Evolutionary conservation across 2,329 filamentous ascomycete genomes (phyloP).

Genomic region (Claviceps capensis): DNA sequence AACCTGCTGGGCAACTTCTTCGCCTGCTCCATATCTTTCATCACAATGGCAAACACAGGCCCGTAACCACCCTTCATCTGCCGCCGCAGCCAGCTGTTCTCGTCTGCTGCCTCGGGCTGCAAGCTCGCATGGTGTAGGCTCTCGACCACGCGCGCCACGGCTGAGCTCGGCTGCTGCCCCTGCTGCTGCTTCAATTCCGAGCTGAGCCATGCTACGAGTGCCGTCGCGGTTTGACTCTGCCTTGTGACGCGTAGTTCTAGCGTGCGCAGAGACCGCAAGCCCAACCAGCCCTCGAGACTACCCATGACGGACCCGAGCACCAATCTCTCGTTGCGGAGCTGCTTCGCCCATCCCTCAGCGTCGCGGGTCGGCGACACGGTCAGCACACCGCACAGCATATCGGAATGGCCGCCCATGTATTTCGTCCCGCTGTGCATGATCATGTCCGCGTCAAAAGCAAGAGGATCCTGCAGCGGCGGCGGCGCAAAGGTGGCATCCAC

Average conservation of each 20-base stretch:
- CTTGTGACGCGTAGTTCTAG: conserved; percentile 68
- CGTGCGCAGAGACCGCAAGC: conserved; percentile 72
- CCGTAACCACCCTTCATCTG: conserved; percentile 92
- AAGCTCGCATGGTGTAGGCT: conserved; percentile 65
- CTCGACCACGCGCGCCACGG: conserved; percentile 40
- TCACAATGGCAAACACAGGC: conserved; percentile 68
- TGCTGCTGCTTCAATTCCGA: conserved; percentile 24
- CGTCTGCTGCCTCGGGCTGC: conserved; percentile 47
- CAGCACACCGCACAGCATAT: conserved; percentile 80
- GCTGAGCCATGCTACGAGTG: conserved; percentile 60
- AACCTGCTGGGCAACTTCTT: conserved; percentile 63
- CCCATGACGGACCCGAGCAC: conserved; percentile 76
- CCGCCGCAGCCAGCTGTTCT: conserved; percentile 56
- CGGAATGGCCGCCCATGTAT: conserved; percentile 90
- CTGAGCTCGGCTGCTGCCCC: conserved; percentile 15
- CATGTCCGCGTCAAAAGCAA: conserved; percentile 65
- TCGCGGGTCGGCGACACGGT: conserved; percentile 41
- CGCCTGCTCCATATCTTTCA: conserved; percentile 48
- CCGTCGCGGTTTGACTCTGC: conserved; percentile 58
- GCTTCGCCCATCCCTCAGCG: conserved; percentile 34
- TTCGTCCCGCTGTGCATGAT: conserved; percentile 92
- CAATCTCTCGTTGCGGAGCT: conserved; percentile 55
- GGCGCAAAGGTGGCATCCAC: conserved; percentile 91
- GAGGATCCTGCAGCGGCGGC: conserved; percentile 78
- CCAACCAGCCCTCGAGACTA: conserved; percentile 82